Evolutionary conservation across 768 basidiomycete species (phyloP), one percentile per base, ranked within the genome.

Genomic region (Tulasnella sp.): DNA sequence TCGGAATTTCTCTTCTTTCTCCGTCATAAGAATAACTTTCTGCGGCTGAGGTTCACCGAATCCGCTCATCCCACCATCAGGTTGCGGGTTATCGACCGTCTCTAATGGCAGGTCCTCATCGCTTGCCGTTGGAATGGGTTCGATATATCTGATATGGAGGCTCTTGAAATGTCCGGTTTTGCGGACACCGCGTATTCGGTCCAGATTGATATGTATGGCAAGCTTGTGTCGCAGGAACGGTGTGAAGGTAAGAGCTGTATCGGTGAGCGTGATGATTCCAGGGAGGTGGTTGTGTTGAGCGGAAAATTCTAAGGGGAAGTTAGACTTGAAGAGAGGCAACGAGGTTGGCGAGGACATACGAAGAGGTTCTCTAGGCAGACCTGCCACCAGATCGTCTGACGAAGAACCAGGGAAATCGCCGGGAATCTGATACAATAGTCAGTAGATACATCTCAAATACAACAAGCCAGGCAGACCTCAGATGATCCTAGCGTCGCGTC

Each of bases 261-360:
- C 51, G 3, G 79, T 79, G 58, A 84, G 57, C 21, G 80, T 82
- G 49, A 84, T 75, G 39, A 83, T 65, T 1, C 83, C 83, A 1
- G 80, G 78, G 4, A 69, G 67, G 25, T 78, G 73, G 43, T 69
- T 69, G 53, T 77, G 71, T 58, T 83, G 80, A 39, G 79, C 80
- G 50, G 80, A 74, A 67, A 77, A 84, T 0, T 77, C 83, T 84
- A 49, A 27, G 15, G 27, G 43, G 17, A 6, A 42, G 12, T 8
- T 14, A 15, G 23, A n/a, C n/a, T n/a, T n/a, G n/a, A n/a, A n/a
- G n/a, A n/a, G n/a, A n/a, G n/a, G n/a, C n/a, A n/a, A n/a, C n/a
- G n/a, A n/a, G n/a, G n/a, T n/a, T n/a, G n/a, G n/a, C n/a, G n/a
- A n/a, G n/a, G n/a, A n/a, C n/a, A n/a, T n/a, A n/a, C n/a, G n/a